Percentiles rank a stretch among this genome's conserved stretches.
phyloP scores from a whole-genome alignment of 2,329 filamentous ascomycete species.

The Nemania serpens region DNA sequence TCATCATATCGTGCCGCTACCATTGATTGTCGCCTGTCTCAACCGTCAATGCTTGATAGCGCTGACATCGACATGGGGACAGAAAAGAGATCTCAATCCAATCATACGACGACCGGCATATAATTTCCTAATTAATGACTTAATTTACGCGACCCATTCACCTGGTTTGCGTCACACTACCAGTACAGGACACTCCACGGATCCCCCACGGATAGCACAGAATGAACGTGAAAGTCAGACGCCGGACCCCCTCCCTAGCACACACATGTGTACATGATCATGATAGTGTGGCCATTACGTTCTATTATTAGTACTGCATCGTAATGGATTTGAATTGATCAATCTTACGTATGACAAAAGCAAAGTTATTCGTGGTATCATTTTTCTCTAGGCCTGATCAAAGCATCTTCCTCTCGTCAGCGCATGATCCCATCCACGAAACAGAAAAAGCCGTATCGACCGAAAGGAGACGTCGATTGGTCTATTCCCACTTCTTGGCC shows the following conservation, averaged over 20 bases:
- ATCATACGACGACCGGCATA: constrained; percentile 5
- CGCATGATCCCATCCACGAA: constrained; percentile 1
- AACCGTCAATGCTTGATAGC: constrained; percentile 26
- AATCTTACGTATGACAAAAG: constrained; percentile 13
- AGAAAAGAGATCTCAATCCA: constrained; percentile 21
- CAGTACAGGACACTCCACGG: constrained; percentile 13
- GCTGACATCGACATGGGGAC: constrained; percentile 24
- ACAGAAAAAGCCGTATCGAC: constrained; percentile 14
- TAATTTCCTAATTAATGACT: constrained; percentile 11
- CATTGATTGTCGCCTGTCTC: constrained; percentile 8
- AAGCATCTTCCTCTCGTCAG: constrained; percentile 1
- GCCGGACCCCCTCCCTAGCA: constrained; percentile 12
- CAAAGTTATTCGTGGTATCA: constrained; percentile 21
- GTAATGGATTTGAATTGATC: constrained; percentile 2
- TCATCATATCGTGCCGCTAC: constrained; percentile 19
- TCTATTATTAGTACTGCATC: constrained; percentile 8
- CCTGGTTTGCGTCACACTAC: constrained; percentile 28
- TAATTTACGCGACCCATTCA: constrained; percentile 30
- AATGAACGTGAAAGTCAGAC: constrained; percentile 9
- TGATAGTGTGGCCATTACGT: constrained; percentile 14
- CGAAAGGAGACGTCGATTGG: constrained; percentile 3
- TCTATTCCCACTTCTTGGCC: constrained; percentile 68
- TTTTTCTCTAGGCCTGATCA: constrained; percentile 7
- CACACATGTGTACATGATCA: constrained; percentile 13
- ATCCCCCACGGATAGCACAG: constrained; percentile 10